Conservation (phyloP, 202 grass and related monocot species). For the Dendrocalamus latiflorus region DNA sequence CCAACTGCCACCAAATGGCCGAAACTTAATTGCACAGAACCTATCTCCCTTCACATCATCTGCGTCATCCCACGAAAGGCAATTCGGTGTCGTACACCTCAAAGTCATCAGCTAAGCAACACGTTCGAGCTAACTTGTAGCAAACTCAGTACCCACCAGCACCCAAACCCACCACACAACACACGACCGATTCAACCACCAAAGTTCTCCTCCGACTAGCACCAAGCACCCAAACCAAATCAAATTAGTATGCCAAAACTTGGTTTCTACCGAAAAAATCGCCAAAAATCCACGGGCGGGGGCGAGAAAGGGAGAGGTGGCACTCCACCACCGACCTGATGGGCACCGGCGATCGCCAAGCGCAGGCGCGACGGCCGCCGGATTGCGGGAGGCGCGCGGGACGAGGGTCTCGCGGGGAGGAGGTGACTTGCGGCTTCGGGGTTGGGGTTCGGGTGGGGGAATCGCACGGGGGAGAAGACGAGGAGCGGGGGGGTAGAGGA, state of each 20-base stretch:
- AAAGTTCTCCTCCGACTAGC: not conserved
- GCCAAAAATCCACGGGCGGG: not conserved
- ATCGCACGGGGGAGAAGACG: conserved; percentile 23
- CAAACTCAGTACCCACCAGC: not conserved
- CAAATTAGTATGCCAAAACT: not conserved
- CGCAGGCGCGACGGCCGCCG: not conserved
- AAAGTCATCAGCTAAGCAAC: not conserved
- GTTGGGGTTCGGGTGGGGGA: conserved; percentile 15
- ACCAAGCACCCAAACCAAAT: not conserved
- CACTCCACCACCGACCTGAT: conserved; percentile 26
- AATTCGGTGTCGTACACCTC: not conserved
- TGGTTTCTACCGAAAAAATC: not conserved
- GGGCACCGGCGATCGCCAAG: conserved; percentile 37
- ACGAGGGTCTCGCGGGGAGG: conserved; percentile 9
- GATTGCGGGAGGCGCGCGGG: not conserved
- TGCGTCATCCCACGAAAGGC: not conserved
- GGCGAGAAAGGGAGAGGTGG: not conserved
- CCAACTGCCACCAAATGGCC: not conserved
- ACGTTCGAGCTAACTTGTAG: conserved; percentile 28
- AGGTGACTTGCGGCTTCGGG: conserved; percentile 29
- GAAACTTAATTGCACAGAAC: not conserved
- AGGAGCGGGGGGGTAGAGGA: not conserved
- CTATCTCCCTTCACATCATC: not conserved
- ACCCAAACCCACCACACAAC: not conserved
- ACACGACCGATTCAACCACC: conserved; percentile 2